These are phyloP conservation scores for Acacia pycnantha DNA, from an alignment of 331 rosid species.

Conservation along the genomic window DNA sequence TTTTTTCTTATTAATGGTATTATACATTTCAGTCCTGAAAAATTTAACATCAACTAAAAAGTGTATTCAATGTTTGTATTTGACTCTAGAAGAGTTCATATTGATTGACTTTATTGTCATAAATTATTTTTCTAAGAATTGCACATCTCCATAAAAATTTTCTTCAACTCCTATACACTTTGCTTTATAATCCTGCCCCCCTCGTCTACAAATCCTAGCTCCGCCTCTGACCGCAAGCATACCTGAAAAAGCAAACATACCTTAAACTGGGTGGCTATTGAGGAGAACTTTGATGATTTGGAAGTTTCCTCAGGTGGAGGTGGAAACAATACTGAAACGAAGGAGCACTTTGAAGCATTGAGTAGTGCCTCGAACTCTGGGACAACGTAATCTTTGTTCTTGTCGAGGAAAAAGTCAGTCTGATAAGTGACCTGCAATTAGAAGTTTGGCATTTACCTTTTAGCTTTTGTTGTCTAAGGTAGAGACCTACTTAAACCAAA, in stretches of 20 bases:
- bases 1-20: too few species aligned
- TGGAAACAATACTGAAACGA: conserved; percentile 65
- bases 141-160: too few species aligned
- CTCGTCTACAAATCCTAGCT: neutral
- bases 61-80: too few species aligned
- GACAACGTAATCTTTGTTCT: conserved; percentile 78
- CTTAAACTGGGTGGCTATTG: conserved; percentile 72
- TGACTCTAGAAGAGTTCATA: neutral
- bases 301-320: conserved; percentile 66
- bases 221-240: neutral
- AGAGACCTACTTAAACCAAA: neutral
- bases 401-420: conserved; percentile 71
- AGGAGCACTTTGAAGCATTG: conserved; percentile 57
- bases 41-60: neutral
- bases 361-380: conserved; percentile 71
- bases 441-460: neutral
- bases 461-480: neutral
- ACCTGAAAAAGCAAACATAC: conserved; percentile 28
- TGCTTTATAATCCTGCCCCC: neutral
- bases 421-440: conserved; percentile 68
- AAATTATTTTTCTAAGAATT: too few species aligned
- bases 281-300: conserved; percentile 74
- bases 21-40: too few species aligned
- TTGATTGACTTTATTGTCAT: too few species aligned
- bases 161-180: neutral